Evolutionary conservation across 148 eudicot genomes (phyloP), one percentile per base, ranked within the genome.

Genomic region (Nepenthes gracilis): DNA sequence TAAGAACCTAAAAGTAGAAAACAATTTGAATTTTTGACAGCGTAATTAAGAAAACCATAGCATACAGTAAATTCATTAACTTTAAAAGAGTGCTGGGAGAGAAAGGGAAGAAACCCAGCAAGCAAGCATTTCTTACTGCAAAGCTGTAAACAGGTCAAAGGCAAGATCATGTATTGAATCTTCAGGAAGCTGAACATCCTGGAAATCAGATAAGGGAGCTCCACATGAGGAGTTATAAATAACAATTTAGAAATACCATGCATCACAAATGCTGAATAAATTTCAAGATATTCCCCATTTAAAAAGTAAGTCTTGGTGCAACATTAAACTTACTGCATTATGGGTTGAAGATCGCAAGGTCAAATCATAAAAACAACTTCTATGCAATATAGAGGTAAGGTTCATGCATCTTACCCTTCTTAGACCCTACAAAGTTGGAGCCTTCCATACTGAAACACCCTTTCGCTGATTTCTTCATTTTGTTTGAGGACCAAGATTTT

Each of bases 161-260:
- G 85, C 95, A 67, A 93, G 70, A 74, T 93, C 95, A 56, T 82
- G 92, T 61, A 93, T 71, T 45, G 98, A 93, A 64, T 93, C 98
- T 83, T 93, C 98, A 14, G 98, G 98, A 65, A 93, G 91, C 74
- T 81, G 85, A 62, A 62, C 70, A 77, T 93, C 98, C 98, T 92
- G 84, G 65, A 71, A 64, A 34, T 33, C 55, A 69, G 59, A 57
- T 55, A 47, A 32, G 38, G 51, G 54, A 64, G 12, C 38, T 49
- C 12, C 48, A 11, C 48, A 45, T 45, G 48, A 45, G 48, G 10
- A 11, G 15, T 6, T 49, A 10, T 49, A 11, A n/a, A n/a, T 5
- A 49, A 10, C 2, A 11, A 49, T 5, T n/a, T 49, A 5, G 2
- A 6, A 49, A 11, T 2, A 49, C 10, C 53, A 49, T 49, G 12